Conservation (phyloP, 2,329 filamentous ascomycete genomes). For the Lojkania enalia region DNA sequence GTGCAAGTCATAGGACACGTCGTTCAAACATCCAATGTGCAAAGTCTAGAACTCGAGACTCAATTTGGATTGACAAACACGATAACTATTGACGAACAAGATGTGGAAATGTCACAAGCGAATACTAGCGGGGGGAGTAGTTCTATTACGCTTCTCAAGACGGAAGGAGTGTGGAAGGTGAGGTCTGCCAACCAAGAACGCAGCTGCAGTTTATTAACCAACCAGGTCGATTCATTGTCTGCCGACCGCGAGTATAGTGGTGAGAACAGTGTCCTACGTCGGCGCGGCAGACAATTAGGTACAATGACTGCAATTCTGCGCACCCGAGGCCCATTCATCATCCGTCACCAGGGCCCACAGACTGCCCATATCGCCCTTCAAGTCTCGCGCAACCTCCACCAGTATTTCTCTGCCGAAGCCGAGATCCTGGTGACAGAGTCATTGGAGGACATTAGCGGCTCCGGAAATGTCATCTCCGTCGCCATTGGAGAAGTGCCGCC, state of each 20-base stretch:
- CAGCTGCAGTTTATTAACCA: constrained; percentile 1
- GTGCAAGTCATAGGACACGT: constrained; percentile 46
- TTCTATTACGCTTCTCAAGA: not conserved
- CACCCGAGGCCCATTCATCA: constrained; percentile 50
- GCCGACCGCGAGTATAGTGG: too few relatives aligned
- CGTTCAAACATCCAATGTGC: constrained; percentile 40
- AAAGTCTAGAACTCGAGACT: constrained; percentile 32
- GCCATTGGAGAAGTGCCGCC: constrained; percentile 33
- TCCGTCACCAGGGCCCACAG: constrained; percentile 41
- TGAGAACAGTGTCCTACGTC: constrained; percentile 24
- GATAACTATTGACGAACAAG: constrained; percentile 29
- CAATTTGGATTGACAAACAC: not conserved
- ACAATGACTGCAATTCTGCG: constrained; percentile 58
- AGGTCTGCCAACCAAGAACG: not conserved
- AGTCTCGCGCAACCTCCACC: constrained; percentile 60
- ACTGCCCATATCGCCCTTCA: constrained; percentile 52
- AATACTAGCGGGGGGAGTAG: constrained; percentile 1
- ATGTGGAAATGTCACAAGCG: constrained; percentile 13
- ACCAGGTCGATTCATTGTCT: constrained; percentile 7
- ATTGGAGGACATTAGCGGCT: not conserved
- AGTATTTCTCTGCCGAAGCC: constrained; percentile 61
- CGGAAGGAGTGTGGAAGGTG: constrained; percentile 14
- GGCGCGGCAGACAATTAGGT: constrained; percentile 55
- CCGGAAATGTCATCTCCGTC: constrained; percentile 54
- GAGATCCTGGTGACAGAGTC: constrained; percentile 34